Evolutionary conservation across 768 basidiomycete genomes (phyloP), one percentile per base, ranked within the genome.

Genomic region (Cantharellus cinnabarinus): DNA sequence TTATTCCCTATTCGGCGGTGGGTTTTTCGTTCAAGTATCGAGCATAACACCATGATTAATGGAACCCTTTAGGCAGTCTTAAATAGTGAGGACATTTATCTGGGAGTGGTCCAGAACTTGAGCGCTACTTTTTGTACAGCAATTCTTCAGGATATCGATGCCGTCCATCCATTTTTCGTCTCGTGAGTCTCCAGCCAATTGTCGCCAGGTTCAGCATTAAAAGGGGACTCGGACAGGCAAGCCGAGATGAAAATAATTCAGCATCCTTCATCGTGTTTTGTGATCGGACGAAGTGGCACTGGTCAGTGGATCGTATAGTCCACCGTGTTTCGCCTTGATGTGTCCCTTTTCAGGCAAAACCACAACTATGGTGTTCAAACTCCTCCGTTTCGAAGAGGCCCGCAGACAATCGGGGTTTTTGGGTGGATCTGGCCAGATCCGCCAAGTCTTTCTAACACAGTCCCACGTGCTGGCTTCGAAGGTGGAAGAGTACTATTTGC

Each of bases 281-380:
- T 84, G 39, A 66, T 83, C 4, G 82, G 83, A 0, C 72, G 84
- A 35, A 84, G 83, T 64, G 84, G 84, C 2, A 85, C 84, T 0
- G 58, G 20, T 29, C 20, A 29, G 20, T 29, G 20, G 20, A 29
- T 29, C 20, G 20, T 29, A 29, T 29, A 29, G 20, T 29, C 20
- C 20, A 29, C 20, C 20, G 20, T 29, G 20, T 29, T 29, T 29
- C 20, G 20, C 20, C 20, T 29, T 29, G 20, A 29, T 29, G 20
- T 29, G 20, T 29, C 20, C 20, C 20, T 29, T 29, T 29, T 29
- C 20, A 29, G 20, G 62, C 5, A 62, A 62, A 58, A 62, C 62
- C 15, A 62, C 61, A 5, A 63, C 62, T n/a, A 62, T 62, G 62
- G 15, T 62, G 5, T 57, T 62, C 55, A 57, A 57, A 4, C 58